Base-by-base conservation (phyloP, 768 basidiomycete genomes). In the Xerocomellus intermedius region DNA sequence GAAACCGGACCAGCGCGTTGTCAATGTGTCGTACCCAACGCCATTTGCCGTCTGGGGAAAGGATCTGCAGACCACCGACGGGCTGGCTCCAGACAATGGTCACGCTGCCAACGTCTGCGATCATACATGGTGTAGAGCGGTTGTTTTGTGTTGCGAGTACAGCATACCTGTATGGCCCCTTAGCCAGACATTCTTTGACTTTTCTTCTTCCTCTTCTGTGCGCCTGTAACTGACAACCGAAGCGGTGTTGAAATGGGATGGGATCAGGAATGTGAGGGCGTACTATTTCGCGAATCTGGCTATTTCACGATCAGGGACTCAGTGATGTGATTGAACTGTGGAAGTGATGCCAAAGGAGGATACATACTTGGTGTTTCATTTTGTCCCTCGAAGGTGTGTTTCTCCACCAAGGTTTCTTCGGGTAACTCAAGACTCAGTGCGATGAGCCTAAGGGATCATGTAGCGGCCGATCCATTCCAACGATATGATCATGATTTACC, bases 211-310 rank as follows among this genome's bases (percentile, higher is more conserved):
- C 26, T 78, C 78, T 43, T 72, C 61, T 8, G 74, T 72, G 19
- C 81, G 75, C 5, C 80, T 81, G 56, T 79, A 80, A 60, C 81
- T 83, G 46, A 36, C 4, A 21, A 48, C 13, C 36, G 17, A 41
- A 24, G 6, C 10, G 8, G 12, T 17, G 10, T 46, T 39, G 22
- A 24, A 21, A 28, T 8, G 5, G 1, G 39, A 32, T 14, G 4
- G 22, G 13, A 37, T 28, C 8, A 22, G 12, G 19, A n/a, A 37
- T 19, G 13, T 5, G 8, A 19, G 7, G 8, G 35, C 78, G 41
- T 54, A 82, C 83, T 86, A 86, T 70, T 85, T 84, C 82, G 85
- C 82, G 68, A 81, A 84, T 32, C 83, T 74, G 10, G 80, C 83
- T 85, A 49, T 39, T 39, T 21, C 28, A 39, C 13, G 5, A 19